These are phyloP conservation scores for Serendipita indica DNA, from an alignment of 768 basidiomycete species.

Conservation along the genomic window DNA sequence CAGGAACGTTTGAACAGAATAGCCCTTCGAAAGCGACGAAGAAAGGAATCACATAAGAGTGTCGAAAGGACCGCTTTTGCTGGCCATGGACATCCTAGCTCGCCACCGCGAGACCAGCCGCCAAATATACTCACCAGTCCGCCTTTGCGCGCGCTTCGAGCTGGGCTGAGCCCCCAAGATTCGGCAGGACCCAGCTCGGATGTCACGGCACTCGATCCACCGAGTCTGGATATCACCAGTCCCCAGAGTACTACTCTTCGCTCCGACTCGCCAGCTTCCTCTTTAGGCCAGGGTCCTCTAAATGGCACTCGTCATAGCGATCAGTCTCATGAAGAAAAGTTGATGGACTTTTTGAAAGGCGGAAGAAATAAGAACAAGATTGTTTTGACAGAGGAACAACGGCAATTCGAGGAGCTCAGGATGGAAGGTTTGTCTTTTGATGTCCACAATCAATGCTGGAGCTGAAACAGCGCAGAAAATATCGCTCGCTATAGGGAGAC, in stretches of 20 bases:
- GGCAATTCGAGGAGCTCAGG: neutral
- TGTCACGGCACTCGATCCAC: too few relatives aligned
- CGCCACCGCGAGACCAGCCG: neutral
- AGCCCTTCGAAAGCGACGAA: neutral
- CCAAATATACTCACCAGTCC: too few relatives aligned
- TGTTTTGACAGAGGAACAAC: neutral
- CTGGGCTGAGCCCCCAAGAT: too few relatives aligned
- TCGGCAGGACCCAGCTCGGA: too few relatives aligned
- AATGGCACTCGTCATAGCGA: neutral
- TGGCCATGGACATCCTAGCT: neutral
- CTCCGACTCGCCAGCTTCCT: neutral
- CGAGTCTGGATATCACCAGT: slow-evolving; percentile 1
- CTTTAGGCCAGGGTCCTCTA: neutral
- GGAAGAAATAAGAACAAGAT: neutral
- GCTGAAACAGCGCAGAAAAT: neutral
- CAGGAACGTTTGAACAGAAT: neutral
- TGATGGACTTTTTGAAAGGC: neutral
- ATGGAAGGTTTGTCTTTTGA: neutral
- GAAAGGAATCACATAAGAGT: neutral
- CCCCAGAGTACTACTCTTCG: neutral
- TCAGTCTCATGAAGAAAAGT: neutral
- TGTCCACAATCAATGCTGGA: neutral
- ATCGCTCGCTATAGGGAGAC: neutral
- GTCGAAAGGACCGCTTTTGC: neutral
- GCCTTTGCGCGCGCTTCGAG: too few relatives aligned